A percentile compares a stretch with the other conserved stretches of the same genome.
phyloP scores from a whole-genome alignment of 1,284 basidiomycete species.

The Coniophora puteana region DNA sequence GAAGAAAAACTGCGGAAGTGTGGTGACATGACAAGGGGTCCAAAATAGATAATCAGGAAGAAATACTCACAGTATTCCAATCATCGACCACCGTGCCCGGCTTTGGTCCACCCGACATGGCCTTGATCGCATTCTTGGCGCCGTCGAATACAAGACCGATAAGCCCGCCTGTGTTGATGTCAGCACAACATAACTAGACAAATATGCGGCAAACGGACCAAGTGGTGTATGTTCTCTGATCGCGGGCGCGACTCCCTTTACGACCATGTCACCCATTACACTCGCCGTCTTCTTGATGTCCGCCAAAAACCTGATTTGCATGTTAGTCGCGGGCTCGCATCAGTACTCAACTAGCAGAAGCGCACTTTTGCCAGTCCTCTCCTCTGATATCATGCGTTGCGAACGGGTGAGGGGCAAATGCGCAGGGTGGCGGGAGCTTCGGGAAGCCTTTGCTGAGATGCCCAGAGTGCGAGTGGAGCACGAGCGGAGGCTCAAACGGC shows the following conservation, averaged over 20 bases:
- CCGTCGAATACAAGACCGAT: no score
- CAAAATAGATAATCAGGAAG: background rate
- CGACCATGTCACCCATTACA: no score
- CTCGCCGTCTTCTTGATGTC: conserved; percentile 26
- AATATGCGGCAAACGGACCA: no score
- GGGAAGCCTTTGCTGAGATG: conserved; percentile 22
- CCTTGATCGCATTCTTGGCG: no score
- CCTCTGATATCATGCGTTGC: conserved; percentile 25
- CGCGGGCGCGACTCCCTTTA: no score
- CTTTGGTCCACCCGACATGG: no score
- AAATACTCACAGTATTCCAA: conserved; percentile 26
- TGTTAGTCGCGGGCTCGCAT: background rate
- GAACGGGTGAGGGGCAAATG: conserved; percentile 21
- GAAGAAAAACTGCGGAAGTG: conserved; percentile 24
- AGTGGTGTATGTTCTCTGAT: no score
- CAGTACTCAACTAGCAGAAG: background rate
- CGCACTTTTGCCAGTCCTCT: conserved; percentile 29
- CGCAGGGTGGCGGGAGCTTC: conserved; percentile 25
- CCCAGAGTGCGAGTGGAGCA: no score
- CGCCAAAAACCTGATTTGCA: conserved; percentile 17
- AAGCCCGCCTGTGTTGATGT: no score
- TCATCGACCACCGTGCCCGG: conserved; percentile 27
- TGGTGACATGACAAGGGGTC: background rate
- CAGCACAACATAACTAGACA: no score
- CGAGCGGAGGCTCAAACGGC: no score